These are phyloP conservation scores for Penicillium simplicissimum DNA, from an alignment of 495 filamentous ascomycete genomes.

Conservation along the genomic window DNA sequence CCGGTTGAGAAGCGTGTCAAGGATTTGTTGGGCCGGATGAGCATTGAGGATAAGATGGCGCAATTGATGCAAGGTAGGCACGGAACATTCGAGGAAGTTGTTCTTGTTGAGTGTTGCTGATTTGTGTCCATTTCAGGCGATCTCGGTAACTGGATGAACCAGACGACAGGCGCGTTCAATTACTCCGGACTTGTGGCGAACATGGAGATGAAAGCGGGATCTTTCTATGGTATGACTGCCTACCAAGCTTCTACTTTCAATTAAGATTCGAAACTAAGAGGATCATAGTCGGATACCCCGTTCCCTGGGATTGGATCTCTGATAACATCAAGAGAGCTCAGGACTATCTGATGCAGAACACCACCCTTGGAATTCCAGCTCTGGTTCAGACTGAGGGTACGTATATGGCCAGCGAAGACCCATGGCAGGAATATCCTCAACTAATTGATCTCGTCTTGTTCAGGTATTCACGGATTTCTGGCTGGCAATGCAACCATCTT, in stretches of 20 bases:
- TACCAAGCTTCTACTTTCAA: background rate
- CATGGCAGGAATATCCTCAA: background rate
- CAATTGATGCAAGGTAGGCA: constrained; percentile 61
- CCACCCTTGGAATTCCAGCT: constrained; percentile 66
- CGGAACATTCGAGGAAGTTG: background rate
- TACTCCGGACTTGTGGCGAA: constrained; percentile 62
- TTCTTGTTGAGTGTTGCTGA: background rate
- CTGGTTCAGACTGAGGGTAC: constrained; percentile 66
- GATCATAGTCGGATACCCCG: constrained; percentile 58
- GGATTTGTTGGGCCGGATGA: constrained; percentile 69
- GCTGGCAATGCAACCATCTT: constrained; percentile 72
- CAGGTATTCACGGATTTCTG: constrained; percentile 66
- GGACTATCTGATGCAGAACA: constrained; percentile 63
- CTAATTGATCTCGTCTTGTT: background rate
- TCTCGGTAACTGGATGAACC: constrained; percentile 69
- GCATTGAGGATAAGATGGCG: constrained; percentile 65
- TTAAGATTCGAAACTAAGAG: background rate
- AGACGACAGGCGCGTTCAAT: constrained; percentile 59
- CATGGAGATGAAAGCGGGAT: constrained; percentile 61
- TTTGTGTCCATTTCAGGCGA: constrained; percentile 45
- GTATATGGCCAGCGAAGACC: background rate
- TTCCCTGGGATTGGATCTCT: constrained; percentile 61
- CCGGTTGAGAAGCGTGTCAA: constrained; percentile 60
- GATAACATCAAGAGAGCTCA: constrained; percentile 61
- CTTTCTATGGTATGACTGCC: constrained; percentile 56